Conservation (phyloP, 2,329 filamentous ascomycete species). For the Cladophialophora yegresii region DNA sequence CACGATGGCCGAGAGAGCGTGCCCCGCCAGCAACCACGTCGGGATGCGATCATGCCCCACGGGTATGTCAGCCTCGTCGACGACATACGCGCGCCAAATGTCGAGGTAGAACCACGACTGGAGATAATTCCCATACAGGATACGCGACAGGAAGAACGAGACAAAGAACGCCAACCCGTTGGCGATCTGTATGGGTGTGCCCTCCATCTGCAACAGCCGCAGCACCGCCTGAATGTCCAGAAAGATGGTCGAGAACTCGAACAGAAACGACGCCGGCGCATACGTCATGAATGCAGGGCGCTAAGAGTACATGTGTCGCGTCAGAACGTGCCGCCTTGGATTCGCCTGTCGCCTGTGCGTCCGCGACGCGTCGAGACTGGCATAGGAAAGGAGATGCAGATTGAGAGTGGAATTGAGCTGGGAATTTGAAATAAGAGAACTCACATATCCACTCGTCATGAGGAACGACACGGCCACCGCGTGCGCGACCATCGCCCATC, state of each 20-base stretch:
- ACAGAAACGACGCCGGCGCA: slow-evolving; percentile 6
- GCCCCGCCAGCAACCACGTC: slow-evolving; percentile 1
- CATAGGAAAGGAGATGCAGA: neutral
- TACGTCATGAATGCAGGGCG: slow-evolving; percentile 8
- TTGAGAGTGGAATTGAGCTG: neutral
- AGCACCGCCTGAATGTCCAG: slow-evolving; percentile 4
- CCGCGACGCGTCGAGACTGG: neutral
- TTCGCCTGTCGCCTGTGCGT: neutral
- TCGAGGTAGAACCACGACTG: slow-evolving; percentile 9
- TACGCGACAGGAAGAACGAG: slow-evolving; percentile 7
- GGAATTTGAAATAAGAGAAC: neutral
- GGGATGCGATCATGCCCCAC: neutral
- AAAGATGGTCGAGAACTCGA: slow-evolving; percentile 11
- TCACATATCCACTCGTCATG: slow-evolving; percentile 6
- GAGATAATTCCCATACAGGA: slow-evolving; percentile 9
- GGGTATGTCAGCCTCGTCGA: neutral
- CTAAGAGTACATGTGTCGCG: neutral
- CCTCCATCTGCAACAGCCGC: slow-evolving; percentile 1
- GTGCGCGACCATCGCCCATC: slow-evolving; percentile 10
- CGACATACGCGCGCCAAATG: neutral
- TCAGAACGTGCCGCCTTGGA: neutral
- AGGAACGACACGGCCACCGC: slow-evolving; percentile 8
- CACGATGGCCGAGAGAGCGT: neutral
- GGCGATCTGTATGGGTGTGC: slow-evolving; percentile 6
- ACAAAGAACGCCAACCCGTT: slow-evolving; percentile 6